Base-by-base conservation (phyloP, 2,329 filamentous ascomycete genomes). In the Diaporthe citrichinensis region DNA sequence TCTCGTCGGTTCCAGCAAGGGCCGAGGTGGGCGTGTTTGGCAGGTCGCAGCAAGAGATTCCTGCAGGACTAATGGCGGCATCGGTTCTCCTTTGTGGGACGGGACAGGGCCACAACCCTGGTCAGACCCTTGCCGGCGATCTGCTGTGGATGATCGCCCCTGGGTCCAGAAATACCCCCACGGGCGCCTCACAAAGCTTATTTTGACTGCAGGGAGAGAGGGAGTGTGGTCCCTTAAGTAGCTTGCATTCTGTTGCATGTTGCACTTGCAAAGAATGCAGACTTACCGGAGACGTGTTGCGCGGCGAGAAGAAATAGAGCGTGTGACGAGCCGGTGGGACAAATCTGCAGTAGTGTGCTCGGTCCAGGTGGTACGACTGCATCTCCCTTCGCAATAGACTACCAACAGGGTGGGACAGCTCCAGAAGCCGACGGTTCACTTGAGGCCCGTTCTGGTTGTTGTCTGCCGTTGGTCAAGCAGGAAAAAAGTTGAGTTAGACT, bases 171-270 rank as follows among this genome's bases (percentile, higher is more conserved):
- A 53, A 20, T 39, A 9, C 46, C 65, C 44, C 65, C 46, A 68
- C 65, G 65, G 39, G 14, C 46, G 65, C 65, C 65, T 68, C 46
- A 68, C 5, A 53, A 68, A 68, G 28, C 65, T 68, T 68, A 68
- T 10, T 68, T 53, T 53, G 65, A 68, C 65, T 28, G 65, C 46
- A 51, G 44, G 46, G 62, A 36, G 44, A 31, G 23, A 67, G 44
- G 41, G 61, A n/a, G 9, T 15, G 17, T 10, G 41, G 41, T 9
- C 28, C 12, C 10, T 9, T 7, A 17, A 39, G 14, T 39, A n/a
- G 46, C 4, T 23, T 31, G 36, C 2, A 36, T 36, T 51, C 46
- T 14, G 15, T n/a, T 23, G 62, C 10, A 17, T 68, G 4, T 14
- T 68, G 62, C 62, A 53, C 31, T 17, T 53, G 44, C 20, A 25